phyloP scores from a whole-genome alignment of 345 rosid species.

The Punica granatum region DNA sequence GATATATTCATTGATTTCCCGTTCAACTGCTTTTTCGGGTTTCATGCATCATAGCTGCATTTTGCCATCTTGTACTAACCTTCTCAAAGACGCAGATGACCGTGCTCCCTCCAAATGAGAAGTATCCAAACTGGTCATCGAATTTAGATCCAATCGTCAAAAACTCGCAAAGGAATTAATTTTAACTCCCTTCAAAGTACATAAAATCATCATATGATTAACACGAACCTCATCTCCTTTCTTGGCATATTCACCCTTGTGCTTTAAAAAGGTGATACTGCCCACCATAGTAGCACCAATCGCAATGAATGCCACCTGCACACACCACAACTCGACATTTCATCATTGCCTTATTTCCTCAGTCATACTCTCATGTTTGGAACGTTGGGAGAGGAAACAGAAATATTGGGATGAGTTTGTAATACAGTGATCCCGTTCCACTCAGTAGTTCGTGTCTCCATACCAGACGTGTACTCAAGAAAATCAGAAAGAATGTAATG shows the following conservation, averaged over 20 bases:
- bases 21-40: neutral
- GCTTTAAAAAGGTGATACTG: constrained; percentile 56
- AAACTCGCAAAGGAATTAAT: neutral
- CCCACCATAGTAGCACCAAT: constrained; percentile 99
- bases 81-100: constrained; percentile 80
- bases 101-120: constrained; percentile 94
- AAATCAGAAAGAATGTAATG: neutral
- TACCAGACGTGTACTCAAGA: neutral
- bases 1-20: neutral
- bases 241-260: constrained; percentile 52
- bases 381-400: neutral
- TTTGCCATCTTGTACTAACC: constrained; percentile 31
- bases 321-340: neutral
- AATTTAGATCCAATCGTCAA: neutral
- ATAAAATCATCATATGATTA: neutral
- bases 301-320: constrained; percentile 88
- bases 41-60: neutral
- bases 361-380: neutral
- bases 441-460: neutral
- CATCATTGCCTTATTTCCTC: neutral
- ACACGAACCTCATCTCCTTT: constrained; percentile 78
- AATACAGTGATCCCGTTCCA: neutral
- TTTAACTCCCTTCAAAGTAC: neutral
- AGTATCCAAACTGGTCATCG: constrained; percentile 68
- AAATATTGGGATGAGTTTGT: neutral